Base-by-base conservation (phyloP, 2,329 filamentous ascomycete species). In the Ascochyta fabae region DNA sequence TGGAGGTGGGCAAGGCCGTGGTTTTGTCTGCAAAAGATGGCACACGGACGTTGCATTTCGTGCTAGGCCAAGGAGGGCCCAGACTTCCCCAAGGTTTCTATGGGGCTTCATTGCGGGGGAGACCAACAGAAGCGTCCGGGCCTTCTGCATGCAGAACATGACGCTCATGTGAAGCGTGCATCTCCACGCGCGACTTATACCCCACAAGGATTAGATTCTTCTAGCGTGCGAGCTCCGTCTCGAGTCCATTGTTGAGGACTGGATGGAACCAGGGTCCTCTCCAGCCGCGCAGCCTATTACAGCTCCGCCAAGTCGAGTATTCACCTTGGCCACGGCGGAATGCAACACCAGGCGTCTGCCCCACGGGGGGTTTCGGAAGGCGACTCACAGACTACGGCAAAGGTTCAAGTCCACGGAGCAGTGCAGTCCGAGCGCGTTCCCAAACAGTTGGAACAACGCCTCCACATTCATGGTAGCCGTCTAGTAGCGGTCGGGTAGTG, bases 1-100 rank as follows among this genome's bases (percentile, higher is more conserved):
- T 66, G 61, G 62, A 54, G 49, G 48, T 38, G 58, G 42, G 53
- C 49, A 53, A 43, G 40, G 35, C 57, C 45, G 39, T 51, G 49
- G 44, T 59, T 48, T 53, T 58, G 52, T 55, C 42, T 35, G 48
- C 43, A 44, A 36, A 27, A 31, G 50, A 54, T 50, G 51, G 35
- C 47, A 53, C 43, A 26, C 26, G n/a, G 51, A 16, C 48, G 58
- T 53, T 53, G 53, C 44, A 58, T 35, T 54, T 56, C 45, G 55
- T 48, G 49, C 59, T 59, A 56, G 46, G 61, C 65, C 61, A 68
- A 67, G 65, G 43, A 54, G 53, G 51, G 62, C 60, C 55, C 53
- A 61, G 58, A 56, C 50, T 38, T 19, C 33, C 29, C 61, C 63
- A 66, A 65, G 60, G 45, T 60, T 48, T 61, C 44, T 24, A 44